These are phyloP conservation scores for Aspergillus hortae DNA, from an alignment of 2,329 filamentous ascomycete genomes.

Conservation along the genomic window DNA sequence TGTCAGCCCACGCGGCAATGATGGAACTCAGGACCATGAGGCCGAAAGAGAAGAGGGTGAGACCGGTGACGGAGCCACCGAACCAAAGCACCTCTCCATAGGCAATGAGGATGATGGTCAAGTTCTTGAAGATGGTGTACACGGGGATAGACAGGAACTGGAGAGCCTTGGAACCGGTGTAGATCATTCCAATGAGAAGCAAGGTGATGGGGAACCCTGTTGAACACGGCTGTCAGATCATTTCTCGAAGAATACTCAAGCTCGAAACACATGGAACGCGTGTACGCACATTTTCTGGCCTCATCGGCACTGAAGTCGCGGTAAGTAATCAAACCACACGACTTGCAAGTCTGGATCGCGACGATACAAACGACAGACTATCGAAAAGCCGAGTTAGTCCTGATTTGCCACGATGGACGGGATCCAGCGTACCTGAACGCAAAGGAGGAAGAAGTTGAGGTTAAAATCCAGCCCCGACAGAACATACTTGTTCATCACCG, in stretches of 20 bases:
- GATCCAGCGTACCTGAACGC: constrained; percentile 69
- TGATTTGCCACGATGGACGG: background rate
- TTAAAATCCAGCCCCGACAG: constrained; percentile 90
- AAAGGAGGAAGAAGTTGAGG: constrained; percentile 91
- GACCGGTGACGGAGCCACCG: constrained; percentile 80
- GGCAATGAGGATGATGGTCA: constrained; percentile 97
- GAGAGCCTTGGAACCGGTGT: constrained; percentile 91
- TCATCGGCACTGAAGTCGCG: constrained; percentile 82
- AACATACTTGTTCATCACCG: constrained; percentile 99
- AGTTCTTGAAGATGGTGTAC: constrained; percentile 99
- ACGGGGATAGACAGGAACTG: constrained; percentile 96
- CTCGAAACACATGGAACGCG: background rate
- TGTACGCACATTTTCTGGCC: constrained; percentile 78
- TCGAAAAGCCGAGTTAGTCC: background rate
- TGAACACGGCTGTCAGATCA: constrained; percentile 4
- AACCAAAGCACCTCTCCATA: constrained; percentile 99
- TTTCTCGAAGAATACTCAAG: background rate
- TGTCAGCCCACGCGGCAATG: constrained; percentile 95
- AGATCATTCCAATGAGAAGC: constrained; percentile 98
- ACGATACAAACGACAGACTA: constrained; percentile 85
- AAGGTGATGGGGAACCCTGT: constrained; percentile 94
- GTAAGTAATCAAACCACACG: constrained; percentile 75
- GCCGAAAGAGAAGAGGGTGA: constrained; percentile 89
- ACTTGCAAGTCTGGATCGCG: constrained; percentile 80
- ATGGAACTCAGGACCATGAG: constrained; percentile 95